Base-by-base conservation (phyloP, 1,139 yeast species). In the Kodamaea suecica region DNA sequence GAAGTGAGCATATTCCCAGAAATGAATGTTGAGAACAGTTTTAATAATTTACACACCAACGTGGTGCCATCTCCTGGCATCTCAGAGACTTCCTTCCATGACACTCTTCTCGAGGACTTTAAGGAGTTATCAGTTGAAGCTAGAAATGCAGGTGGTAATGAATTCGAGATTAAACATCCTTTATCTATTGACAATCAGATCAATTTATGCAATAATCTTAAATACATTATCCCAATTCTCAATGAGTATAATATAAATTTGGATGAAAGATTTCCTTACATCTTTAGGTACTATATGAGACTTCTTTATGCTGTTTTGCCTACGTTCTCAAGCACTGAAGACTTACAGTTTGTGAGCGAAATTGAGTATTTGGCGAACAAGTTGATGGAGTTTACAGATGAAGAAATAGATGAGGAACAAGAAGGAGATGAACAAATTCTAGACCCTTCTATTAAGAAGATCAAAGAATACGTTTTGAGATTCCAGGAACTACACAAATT, bases 311-410 rank as follows among this genome's bases (percentile, higher is more conserved):
- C 42, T 5, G 46, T 38, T 2, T 37, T 55, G 8, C 51, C 55
- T 1, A 54, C 55, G 0, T 19, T 47, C 3, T 47, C 61, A 0
- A 36, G 39, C 2, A 30, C 46, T 1, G 57, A 36, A 3, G 57
- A 67, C 41, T 43, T 45, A 19, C 38, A 45, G 14, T 64, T 53
- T 39, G 44, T 66, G 3, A 51, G 47, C 19, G 41, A 43, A 5
- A 39, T 66, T 8, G 57, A 53, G 4, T 23, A 33, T 6, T 37
- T 54, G 8, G 52, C 63, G 3, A 50, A 55, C 23, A 38, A 42
- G 3, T 51, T 67, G 2, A 52, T 56, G 3, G 65, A 61, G 20
- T 64, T 48, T 36, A 70, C 63, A 32, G 55, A 55, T 31, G 57
- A 52, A 16, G 64, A 61, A 6, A 46, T 40, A 8, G 38, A 43